Conservation (phyloP, 768 basidiomycete species). For the Gloeostereum incarnatum region DNA sequence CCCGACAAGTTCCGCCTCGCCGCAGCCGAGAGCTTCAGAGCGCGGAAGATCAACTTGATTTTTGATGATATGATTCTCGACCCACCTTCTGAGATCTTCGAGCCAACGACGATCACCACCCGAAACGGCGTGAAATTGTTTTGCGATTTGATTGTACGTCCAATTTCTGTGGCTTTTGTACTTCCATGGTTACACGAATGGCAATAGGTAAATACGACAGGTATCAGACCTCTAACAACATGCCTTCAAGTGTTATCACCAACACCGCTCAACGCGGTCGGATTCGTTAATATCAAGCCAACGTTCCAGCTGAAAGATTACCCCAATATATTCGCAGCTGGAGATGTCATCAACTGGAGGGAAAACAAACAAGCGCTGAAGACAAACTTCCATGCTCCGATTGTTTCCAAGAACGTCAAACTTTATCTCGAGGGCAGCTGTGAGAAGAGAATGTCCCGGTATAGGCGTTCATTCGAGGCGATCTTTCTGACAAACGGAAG, state of each 20-base stretch:
- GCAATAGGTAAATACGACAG: constrained; percentile 21
- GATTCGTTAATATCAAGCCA: constrained; percentile 39
- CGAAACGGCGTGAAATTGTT: constrained; percentile 23
- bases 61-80: constrained; percentile 32
- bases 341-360: constrained; percentile 53
- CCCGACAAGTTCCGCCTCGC: constrained; percentile 28
- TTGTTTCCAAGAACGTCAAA: constrained; percentile 43
- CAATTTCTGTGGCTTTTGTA: constrained; percentile 22
- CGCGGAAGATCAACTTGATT: constrained; percentile 23
- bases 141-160: constrained; percentile 36
- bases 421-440: constrained; percentile 31
- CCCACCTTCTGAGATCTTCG: constrained; percentile 22
- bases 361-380: constrained; percentile 56
- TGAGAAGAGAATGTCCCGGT: constrained; percentile 29
- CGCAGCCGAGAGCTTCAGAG: constrained; percentile 21
- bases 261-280: constrained; percentile 24
- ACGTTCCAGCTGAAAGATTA: constrained; percentile 47
- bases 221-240: constrained; percentile 21
- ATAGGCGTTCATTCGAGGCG: constrained; percentile 39
- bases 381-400: constrained; percentile 27
- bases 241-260: constrained; percentile 17
- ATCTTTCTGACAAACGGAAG: constrained; percentile 47
- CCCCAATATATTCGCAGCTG: constrained; percentile 51
- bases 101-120: constrained; percentile 33
- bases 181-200: constrained; percentile 9